Evolutionary conservation across 2,329 filamentous ascomycete genomes (phyloP).

Genomic region (Aspergillus brasiliensis): DNA sequence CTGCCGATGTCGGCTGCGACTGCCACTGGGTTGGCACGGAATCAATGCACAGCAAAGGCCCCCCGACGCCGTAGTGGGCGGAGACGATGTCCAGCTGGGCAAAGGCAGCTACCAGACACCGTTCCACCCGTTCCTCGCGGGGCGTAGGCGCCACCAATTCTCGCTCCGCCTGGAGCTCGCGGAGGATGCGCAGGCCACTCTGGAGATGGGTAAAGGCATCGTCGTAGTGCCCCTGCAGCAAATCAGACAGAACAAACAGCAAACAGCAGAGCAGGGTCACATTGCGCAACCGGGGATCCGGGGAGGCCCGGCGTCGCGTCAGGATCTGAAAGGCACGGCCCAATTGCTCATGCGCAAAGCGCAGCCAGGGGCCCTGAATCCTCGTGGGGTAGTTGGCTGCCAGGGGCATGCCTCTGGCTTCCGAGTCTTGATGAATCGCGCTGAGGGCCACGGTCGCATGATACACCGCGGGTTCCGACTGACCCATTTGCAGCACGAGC

Average conservation of each 20-base stretch:
- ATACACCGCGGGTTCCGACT: not conserved
- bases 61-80: not conserved
- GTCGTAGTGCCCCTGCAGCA: not conserved
- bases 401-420: not conserved
- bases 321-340: not conserved
- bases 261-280: conserved; percentile 4
- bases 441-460: conserved; percentile 13
- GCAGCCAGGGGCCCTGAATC: not conserved
- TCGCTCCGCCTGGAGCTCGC: not conserved
- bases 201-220: not conserved
- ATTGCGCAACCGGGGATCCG: not conserved
- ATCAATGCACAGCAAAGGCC: not conserved
- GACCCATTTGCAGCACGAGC: conserved; percentile 5
- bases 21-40: not conserved
- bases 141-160: not conserved
- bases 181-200: not conserved
- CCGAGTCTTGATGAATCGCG: not conserved
- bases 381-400: not conserved
- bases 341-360: not conserved
- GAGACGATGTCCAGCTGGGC: not conserved
- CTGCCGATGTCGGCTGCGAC: fast-evolving
- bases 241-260: not conserved
- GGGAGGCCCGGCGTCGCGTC: not conserved
- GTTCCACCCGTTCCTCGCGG: not conserved
- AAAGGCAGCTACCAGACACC: not conserved